phyloP scores from a whole-genome alignment of 495 filamentous ascomycete genomes.

The Aspergillus nanangensis region DNA sequence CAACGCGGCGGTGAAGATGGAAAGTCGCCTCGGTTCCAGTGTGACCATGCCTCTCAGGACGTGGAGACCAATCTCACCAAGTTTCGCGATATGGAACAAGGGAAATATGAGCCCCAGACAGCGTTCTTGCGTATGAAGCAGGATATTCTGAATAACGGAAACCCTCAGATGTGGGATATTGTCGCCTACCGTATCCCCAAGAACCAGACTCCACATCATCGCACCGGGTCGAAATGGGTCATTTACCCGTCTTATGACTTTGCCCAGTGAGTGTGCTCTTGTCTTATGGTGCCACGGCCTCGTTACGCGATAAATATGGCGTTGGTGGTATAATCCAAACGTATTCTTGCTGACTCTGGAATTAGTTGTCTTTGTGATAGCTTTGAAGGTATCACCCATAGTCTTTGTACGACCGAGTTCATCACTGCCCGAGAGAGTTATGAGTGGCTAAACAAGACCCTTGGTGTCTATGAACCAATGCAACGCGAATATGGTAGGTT shows the following conservation, averaged over 20 bases:
- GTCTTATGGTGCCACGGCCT: too few species aligned
- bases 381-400: slow-evolving; percentile 85
- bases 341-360: too few species aligned
- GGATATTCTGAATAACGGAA: slow-evolving; percentile 45
- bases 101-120: slow-evolving; percentile 81
- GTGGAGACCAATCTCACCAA: slow-evolving; percentile 73
- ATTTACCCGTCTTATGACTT: slow-evolving; percentile 94
- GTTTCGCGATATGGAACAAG: slow-evolving; percentile 88
- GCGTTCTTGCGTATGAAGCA: slow-evolving; percentile 93
- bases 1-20: slow-evolving; percentile 76
- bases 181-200: slow-evolving; percentile 75
- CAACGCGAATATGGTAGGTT: slow-evolving; percentile 65
- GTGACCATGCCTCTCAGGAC: slow-evolving; percentile 68
- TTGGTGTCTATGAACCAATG: slow-evolving; percentile 79
- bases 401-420: slow-evolving; percentile 86
- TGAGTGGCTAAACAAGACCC: slow-evolving; percentile 77
- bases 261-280: too few species aligned
- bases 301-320: too few species aligned
- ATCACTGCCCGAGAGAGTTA: slow-evolving; percentile 71
- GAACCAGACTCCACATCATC: slow-evolving; percentile 63
- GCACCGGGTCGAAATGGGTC: slow-evolving; percentile 70
- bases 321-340: too few species aligned
- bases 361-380: slow-evolving; percentile 77
- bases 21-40: slow-evolving; percentile 68
- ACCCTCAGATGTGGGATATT: slow-evolving; percentile 67